These are phyloP conservation scores for Microsporum audouinii DNA, from an alignment of 2,329 filamentous ascomycete genomes.

Conservation along the genomic window DNA sequence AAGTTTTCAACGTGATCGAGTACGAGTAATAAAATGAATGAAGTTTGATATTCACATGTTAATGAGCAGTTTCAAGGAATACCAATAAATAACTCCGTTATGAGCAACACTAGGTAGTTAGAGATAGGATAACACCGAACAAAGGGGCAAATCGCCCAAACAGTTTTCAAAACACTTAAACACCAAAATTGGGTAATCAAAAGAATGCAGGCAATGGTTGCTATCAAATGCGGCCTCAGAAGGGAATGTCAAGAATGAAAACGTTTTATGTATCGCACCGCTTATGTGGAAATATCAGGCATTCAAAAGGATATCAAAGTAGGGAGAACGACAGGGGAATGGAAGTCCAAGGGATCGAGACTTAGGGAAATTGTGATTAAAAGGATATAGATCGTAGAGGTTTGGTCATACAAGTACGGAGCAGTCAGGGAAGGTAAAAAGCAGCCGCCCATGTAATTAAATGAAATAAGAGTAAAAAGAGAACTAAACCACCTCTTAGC, in stretches of 20 bases:
- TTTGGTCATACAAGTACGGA: slow-evolving; percentile 4
- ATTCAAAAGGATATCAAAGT: neutral
- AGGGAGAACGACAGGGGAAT: neutral
- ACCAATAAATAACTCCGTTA: neutral
- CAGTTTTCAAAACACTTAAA: neutral
- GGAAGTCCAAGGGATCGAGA: neutral
- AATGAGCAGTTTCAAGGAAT: neutral
- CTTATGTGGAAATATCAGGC: neutral
- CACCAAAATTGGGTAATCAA: neutral
- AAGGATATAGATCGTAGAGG: slow-evolving; percentile 2
- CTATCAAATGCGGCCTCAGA: neutral
- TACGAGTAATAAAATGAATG: too few relatives aligned
- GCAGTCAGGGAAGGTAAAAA: neutral
- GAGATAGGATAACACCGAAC: neutral
- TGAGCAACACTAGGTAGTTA: neutral
- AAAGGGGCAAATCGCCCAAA: neutral
- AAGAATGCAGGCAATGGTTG: neutral
- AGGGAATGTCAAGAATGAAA: neutral
- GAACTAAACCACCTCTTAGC: slow-evolving; percentile 3
- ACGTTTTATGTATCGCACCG: neutral
- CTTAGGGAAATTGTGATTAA: neutral
- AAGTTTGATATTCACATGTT: too few relatives aligned
- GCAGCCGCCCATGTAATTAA: slow-evolving; percentile 3
- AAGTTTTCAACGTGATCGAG: too few relatives aligned
- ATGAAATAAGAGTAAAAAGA: neutral